Evolutionary conservation across 75 land plant species (phyloP), one percentile per base, ranked within the genome.

Genomic region (Picea glauca): DNA sequence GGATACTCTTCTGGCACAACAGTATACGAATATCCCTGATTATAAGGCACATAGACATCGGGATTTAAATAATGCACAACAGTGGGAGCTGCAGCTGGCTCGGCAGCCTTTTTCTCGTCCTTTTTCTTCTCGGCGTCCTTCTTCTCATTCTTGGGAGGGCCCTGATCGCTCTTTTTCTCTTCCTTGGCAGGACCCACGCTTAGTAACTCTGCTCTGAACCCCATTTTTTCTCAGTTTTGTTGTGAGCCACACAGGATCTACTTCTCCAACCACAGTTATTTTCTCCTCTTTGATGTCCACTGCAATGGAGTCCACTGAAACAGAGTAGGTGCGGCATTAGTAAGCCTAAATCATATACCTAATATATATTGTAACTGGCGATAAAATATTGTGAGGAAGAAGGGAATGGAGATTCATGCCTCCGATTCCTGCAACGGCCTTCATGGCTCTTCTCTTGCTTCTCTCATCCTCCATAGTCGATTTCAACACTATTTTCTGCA

Each of bases 231-330:
- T 64, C 33, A 64, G 67, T 3, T 64, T 64, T 13, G 14, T 23
- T 23, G 67, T 31, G 3, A 64, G 12, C 11, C 13, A 64, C 1
- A 64, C 67, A 26, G 67, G 33, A 13, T 64, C 67, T 9, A 13
- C 67, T 26, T 64, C 33, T 14, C 67, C 67, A 23, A 64, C 30
- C 31, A 64, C 67, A 30, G 67, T 64, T 64, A 64, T 64, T 30
- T 64, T 64, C 33, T 9, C 30, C 9, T 64, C 67, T 32, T 64
- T 64, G 11, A 32, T 26, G 30, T 64, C 67, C 67, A 64, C 67
- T 0, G 67, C 33, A 5, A 64, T 4, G 13, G 67, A 64, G 31
- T 30, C 38, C 33, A 64, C 67, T 62, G 63, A n/a, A 62, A 11
- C 26, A 62, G 26, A 62, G 17, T 21, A 60, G 26, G 26, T 0